Evolutionary conservation across 345 rosid species (phyloP).

Genomic region (Iberis pinnata): DNA sequence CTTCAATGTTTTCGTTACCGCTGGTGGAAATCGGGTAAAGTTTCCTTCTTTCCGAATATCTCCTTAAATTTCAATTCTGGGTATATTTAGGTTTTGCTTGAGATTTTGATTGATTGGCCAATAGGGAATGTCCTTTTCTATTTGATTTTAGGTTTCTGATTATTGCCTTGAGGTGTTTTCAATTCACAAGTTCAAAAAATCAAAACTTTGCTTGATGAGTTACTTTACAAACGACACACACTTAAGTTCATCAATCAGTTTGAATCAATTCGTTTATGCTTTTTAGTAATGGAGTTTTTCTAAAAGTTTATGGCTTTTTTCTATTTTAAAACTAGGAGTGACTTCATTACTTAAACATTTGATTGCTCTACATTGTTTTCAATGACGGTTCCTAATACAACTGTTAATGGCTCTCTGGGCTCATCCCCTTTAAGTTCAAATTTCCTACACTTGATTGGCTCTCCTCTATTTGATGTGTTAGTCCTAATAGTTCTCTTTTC

Average conservation of each 20-base stretch:
- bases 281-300: constrained; percentile 7
- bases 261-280: not conserved
- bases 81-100: constrained; percentile 6
- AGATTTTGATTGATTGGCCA: no score
- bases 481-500: not conserved
- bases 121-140: no score
- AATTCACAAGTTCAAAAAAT: not conserved
- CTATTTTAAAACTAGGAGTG: not conserved
- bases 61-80: constrained; percentile 2
- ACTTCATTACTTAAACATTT: constrained; percentile 1
- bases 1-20: constrained; percentile 90
- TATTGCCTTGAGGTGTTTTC: not conserved
- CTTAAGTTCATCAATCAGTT: not conserved
- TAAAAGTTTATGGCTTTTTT: constrained; percentile 11
- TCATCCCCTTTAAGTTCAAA: not conserved
- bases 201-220: constrained; percentile 16
- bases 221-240: not conserved
- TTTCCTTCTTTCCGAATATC: not conserved
- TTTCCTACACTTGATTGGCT: not conserved
- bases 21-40: constrained; percentile 81
- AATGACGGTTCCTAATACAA: not conserved
- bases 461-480: not conserved
- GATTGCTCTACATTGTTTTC: constrained; percentile 13
- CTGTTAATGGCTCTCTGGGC: not conserved
- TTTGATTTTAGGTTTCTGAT: constrained; percentile 16